These are phyloP conservation scores for Pontederia paniculata DNA, from an alignment of 176 grass and related monocot species.

Conservation along the genomic window DNA sequence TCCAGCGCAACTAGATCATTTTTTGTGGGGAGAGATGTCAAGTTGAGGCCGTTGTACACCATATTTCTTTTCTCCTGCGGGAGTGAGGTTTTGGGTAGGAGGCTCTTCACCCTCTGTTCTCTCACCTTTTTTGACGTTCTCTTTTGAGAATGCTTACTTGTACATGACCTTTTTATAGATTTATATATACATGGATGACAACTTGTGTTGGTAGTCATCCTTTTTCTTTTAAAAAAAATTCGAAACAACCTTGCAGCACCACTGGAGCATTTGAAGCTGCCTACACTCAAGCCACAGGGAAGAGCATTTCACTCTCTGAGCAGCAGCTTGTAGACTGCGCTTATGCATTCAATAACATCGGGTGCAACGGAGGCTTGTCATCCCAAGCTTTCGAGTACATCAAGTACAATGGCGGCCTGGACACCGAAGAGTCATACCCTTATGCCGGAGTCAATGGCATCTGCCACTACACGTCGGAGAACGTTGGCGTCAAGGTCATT, in stretches of 20 bases:
- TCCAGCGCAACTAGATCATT: too few species aligned
- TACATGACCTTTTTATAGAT: too few species aligned
- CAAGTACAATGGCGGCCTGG: constrained; percentile 84
- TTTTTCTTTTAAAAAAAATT: too few species aligned
- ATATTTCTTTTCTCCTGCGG: too few species aligned
- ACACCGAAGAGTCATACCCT: constrained; percentile 90
- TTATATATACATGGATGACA: too few species aligned
- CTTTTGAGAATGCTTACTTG: too few species aligned
- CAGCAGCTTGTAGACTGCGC: constrained; percentile 97
- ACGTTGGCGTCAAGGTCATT: constrained; percentile 58
- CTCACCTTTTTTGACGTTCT: too few species aligned
- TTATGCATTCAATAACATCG: constrained; percentile 65
- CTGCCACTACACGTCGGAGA: constrained; percentile 43
- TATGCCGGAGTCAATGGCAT: constrained; percentile 73
- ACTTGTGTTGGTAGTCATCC: too few species aligned
- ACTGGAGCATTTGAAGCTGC: constrained; percentile 97
- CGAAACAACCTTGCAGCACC: constrained; percentile 55
- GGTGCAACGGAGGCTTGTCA: constrained; percentile 77
- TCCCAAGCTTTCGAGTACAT: constrained; percentile 97
- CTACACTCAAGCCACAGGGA: constrained; percentile 76
- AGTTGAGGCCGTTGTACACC: too few species aligned
- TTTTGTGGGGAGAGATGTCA: too few species aligned
- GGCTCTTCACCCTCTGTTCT: too few species aligned
- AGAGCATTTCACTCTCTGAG: constrained; percentile 69
- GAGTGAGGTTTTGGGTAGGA: too few species aligned